Base-by-base conservation (phyloP, 768 basidiomycete genomes). In the Daedaleopsis sinensis region DNA sequence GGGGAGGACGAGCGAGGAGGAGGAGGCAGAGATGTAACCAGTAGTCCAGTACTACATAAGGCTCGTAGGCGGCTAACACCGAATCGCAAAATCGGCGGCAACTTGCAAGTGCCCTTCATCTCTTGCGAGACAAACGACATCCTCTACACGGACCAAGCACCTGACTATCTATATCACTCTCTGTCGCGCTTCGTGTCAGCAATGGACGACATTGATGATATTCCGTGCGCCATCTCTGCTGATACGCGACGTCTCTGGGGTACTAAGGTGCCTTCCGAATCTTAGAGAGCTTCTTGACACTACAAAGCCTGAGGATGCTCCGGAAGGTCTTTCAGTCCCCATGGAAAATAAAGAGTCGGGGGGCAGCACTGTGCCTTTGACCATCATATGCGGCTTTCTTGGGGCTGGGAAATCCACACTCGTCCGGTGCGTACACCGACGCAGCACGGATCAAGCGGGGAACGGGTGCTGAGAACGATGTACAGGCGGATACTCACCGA, bases 331-430 rank as follows among this genome's bases (percentile, higher is more conserved):
- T 52, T 46, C 65, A 36, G 50, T 46, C 13, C 35, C 51, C 13
- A 36, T 36, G n/a, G 37, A 27, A 37, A 36, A 36, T 32, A 35
- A 9, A 15, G 42, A 21, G 3, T 39, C n/a, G 23, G 23, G 37
- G 44, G 23, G 46, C 19, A 63, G 62, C 27, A 77, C 77, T 55
- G 89, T 96, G 1, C 96, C 96, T 4, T 82, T 97, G 24, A 98
- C 96, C 5, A 91, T 98, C 58, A 91, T 98, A 58, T 95, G 91
- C 56, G 96, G 96, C 16, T 98, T 96, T 68, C 84, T 98, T 2
- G 96, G 96, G 52, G 90, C 91, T 18, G 96, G 96, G 50, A 98
- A 98, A 76, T 94, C 93, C 3, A 98, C 96, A 0, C 77, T 98
- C 37, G 82, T 98, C 57, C 88, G 89, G 89, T 90, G 66, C 57